Conservation (phyloP, 495 filamentous ascomycete species). For the Copromyces sp. region DNA sequence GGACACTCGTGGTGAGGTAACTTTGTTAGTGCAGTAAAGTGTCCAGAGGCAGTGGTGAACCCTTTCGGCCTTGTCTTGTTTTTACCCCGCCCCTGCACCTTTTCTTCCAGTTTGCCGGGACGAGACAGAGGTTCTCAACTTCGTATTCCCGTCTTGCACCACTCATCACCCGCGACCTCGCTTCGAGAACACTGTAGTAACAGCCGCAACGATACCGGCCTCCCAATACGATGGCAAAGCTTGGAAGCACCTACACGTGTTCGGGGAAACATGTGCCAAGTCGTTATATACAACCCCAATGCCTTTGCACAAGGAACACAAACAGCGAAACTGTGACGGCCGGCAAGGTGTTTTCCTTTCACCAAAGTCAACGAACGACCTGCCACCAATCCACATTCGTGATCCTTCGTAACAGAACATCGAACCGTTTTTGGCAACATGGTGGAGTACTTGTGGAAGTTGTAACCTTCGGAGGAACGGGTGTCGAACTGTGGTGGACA, state of each 20-base stretch:
- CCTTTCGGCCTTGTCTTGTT: neutral
- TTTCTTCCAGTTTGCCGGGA: neutral
- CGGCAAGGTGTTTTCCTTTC: neutral
- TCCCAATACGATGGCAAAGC: neutral
- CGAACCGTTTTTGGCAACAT: neutral
- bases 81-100: neutral
- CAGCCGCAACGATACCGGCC: neutral
- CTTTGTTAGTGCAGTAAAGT: neutral
- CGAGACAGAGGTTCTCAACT: neutral
- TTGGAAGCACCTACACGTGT: neutral
- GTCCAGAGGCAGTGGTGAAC: neutral
- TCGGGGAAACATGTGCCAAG: neutral
- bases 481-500: neutral
- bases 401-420: neutral
- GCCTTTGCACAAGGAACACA: neutral
- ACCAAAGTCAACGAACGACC: neutral
- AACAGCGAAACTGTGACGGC: neutral
- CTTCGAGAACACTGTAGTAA: neutral
- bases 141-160: neutral
- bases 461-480: neutral
- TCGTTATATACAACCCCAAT: neutral
- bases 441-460: neutral
- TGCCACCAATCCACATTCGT: neutral
- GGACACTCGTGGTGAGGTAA: neutral
- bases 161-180: neutral